Base-by-base conservation (phyloP, 78 protist genomes). In the Fonticula alba region DNA sequence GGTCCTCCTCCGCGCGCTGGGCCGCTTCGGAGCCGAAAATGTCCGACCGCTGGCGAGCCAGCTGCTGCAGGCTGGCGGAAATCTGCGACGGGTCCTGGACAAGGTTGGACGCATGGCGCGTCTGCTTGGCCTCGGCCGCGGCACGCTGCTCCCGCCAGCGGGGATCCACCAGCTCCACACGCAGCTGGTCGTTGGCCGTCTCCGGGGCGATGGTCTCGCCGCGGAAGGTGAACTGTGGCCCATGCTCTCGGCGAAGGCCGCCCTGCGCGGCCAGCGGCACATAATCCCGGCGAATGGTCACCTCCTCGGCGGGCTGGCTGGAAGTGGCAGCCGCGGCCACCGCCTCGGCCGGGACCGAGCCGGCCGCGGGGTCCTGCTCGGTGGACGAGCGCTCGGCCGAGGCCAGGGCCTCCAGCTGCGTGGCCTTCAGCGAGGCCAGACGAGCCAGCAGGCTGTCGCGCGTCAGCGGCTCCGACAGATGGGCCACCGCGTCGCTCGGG, bases 141-240 rank as follows among this genome's bases (percentile, higher is more conserved):
- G 3, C 58, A 37, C 58, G 58, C 76, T 71, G 62, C 24, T 66
- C 76, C n/a, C 19, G 19, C 76, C 76, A 71, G 46, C 41, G 36
- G 17, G 78, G 78, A 36, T 72, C 78, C 27, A 73, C 46, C 56
- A 73, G 62, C 36, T 66, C 71, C 33, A 66, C 60, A 10, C 73
- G 66, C 68, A 66, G 56, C 53, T 73, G 78, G 68, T 73, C 73
- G 19, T 33, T 68, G 51, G 66, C 15, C 43, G 65, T 7, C 43
- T 3, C 3, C 43, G 43, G 17, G 17, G 43, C 43, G 43, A 38
- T 7, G 17, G 3, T 7, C 43, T 38, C 17, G 17, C 43, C 43
- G 43, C 7, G 43, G 43, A 38, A 38, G 17, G 7, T 38, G 43
- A 38, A 38, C 7, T 7, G 17, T 38, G 3, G 43, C 17, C 17